phyloP scores from a whole-genome alignment of 2,329 filamentous ascomycete genomes.

The Diaporthe vexans region DNA sequence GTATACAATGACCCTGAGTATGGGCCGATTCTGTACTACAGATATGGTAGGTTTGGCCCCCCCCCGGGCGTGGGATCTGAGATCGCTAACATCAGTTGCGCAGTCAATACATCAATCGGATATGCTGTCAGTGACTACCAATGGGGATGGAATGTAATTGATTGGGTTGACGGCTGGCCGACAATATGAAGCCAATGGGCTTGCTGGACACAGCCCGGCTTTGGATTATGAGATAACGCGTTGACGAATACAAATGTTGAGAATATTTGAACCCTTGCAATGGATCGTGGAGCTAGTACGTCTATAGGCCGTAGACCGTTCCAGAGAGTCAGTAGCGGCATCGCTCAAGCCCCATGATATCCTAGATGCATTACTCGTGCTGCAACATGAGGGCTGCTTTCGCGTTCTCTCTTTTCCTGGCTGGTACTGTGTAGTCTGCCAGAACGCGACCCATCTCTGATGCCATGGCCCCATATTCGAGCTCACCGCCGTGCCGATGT shows the following conservation, averaged over 20 bases:
- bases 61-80: no score
- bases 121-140: conserved; percentile 61
- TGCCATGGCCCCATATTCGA: no score
- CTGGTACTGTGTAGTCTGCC: no score
- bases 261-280: not conserved
- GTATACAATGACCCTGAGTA: conserved; percentile 64
- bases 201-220: not conserved
- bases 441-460: no score
- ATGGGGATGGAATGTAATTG: conserved; percentile 62
- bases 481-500: no score
- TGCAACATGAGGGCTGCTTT: no score
- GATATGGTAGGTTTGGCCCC: conserved; percentile 63
- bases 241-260: not conserved
- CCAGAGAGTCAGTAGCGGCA: no score
- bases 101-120: conserved; percentile 53
- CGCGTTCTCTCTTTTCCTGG: no score
- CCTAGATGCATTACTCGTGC: no score
- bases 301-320: no score
- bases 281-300: no score
- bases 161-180: conserved; percentile 48
- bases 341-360: no score
- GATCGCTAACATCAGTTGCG: conserved; percentile 47
- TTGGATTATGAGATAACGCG: not conserved
- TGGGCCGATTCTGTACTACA: conserved; percentile 74
- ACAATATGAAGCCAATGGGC: conserved; percentile 26